These are phyloP conservation scores for Orbilia ellipsospora DNA, from an alignment of 2,329 filamentous ascomycete species.

Conservation along the genomic window DNA sequence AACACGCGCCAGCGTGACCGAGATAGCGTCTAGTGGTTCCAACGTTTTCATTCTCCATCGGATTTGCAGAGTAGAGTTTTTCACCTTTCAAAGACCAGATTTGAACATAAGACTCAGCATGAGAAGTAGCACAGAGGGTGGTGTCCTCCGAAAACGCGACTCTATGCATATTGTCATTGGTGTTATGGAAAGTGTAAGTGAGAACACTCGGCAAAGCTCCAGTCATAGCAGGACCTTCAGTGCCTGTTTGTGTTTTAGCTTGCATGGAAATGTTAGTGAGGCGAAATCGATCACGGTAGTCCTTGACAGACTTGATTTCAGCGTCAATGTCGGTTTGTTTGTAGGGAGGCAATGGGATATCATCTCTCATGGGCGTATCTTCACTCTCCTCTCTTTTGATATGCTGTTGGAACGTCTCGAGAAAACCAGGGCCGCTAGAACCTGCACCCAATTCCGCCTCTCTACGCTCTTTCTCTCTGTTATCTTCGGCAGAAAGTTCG, in stretches of 20 bases:
- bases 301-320: conserved; percentile 92
- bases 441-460: conserved; percentile 56
- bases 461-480: conserved; percentile 61
- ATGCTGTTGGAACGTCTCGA: conserved; percentile 89
- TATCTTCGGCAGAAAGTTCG: conserved; percentile 86
- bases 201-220: conserved; percentile 86
- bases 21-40: conserved; percentile 80
- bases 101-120: conserved; percentile 92
- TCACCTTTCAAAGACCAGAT: conserved; percentile 92
- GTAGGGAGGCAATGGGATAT: conserved; percentile 87
- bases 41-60: conserved; percentile 71
- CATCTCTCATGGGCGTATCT: conserved; percentile 80
- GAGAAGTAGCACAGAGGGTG: conserved; percentile 85
- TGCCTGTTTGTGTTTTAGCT: conserved; percentile 47
- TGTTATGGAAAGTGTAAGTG: conserved; percentile 99
- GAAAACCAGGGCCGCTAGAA: conserved; percentile 74
- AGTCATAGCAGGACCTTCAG: conserved; percentile 79
- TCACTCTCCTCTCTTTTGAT: conserved; percentile 89
- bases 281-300: conserved; percentile 89
- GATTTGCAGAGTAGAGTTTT: conserved; percentile 75
- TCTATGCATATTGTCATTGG: conserved; percentile 78
- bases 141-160: conserved; percentile 96
- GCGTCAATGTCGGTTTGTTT: conserved; percentile 89
- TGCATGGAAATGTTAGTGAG: conserved; percentile 65
- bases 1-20: conserved; percentile 90